These are phyloP conservation scores for Fusarium vanettenii DNA, from an alignment of 2,329 filamentous ascomycete species.

Conservation along the genomic window DNA sequence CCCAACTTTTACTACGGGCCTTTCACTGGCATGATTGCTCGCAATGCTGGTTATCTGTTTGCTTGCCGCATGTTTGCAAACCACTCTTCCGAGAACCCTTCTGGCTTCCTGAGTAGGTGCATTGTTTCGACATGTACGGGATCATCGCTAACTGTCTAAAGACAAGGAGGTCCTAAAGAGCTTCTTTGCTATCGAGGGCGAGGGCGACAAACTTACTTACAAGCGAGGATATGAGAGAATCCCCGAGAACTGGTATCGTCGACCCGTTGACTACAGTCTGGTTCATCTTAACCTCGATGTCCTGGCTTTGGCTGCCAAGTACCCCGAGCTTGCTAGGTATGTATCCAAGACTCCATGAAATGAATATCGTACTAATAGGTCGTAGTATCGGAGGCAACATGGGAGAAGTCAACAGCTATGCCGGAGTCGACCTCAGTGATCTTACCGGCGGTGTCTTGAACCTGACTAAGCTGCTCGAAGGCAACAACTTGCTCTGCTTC, in stretches of 20 bases:
- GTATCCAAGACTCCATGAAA: accelerated
- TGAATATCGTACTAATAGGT: neutral
- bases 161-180: slow-evolving; percentile 10
- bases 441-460: slow-evolving; percentile 17
- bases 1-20: slow-evolving; percentile 28
- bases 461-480: slow-evolving; percentile 7
- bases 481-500: slow-evolving; percentile 22
- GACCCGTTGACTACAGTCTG: slow-evolving; percentile 9
- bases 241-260: slow-evolving; percentile 21
- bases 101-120: neutral
- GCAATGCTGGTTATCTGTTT: slow-evolving; percentile 20
- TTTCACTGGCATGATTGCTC: slow-evolving; percentile 17
- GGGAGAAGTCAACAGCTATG: slow-evolving; percentile 19
- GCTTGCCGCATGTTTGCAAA: slow-evolving; percentile 13
- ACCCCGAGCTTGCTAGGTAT: slow-evolving; percentile 24
- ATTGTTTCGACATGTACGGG: too few species aligned
- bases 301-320: neutral
- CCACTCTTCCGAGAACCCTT: slow-evolving; percentile 5
- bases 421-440: slow-evolving; percentile 10
- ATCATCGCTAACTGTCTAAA: neutral
- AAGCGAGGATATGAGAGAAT: slow-evolving; percentile 25
- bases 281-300: slow-evolving; percentile 15
- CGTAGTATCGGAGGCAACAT: slow-evolving; percentile 17
- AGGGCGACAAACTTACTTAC: slow-evolving; percentile 5
- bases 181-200: slow-evolving; percentile 9